A percentile compares a stretch with the other conserved stretches of the same genome.
Evolutionary conservation across 495 filamentous ascomycete species (phyloP).

Genomic region (Aspergillus biplanus): DNA sequence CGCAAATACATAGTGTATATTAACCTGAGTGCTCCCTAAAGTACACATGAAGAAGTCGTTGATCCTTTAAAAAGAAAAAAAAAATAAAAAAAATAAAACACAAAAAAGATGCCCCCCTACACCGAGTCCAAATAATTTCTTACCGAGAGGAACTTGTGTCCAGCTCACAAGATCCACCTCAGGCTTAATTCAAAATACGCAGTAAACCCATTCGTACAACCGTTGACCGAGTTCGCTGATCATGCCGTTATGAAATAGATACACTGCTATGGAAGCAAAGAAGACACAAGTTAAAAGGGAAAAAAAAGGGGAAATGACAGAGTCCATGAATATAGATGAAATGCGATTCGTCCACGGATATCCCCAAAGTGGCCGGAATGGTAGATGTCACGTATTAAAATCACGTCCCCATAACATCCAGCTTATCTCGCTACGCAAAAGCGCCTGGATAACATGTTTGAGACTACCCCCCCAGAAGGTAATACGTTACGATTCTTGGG

Average conservation of each 20-base stretch:
- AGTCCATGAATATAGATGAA: too few species aligned
- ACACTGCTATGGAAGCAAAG: constrained; percentile 17
- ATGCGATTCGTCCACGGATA: too few species aligned
- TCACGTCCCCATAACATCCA: too few species aligned
- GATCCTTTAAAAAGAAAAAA: constrained; percentile 10
- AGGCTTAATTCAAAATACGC: constrained; percentile 11
- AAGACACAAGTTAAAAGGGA: constrained; percentile 11
- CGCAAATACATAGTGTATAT: not conserved
- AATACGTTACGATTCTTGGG: constrained; percentile 18
- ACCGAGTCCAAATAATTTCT: constrained; percentile 16
- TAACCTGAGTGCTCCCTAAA: constrained; percentile 9
- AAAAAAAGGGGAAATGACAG: constrained; percentile 4
- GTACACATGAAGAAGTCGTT: constrained; percentile 15
- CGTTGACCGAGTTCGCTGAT: constrained; percentile 23
- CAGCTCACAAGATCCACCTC: constrained; percentile 10
- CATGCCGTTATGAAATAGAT: constrained; percentile 20
- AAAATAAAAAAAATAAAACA: constrained; percentile 6
- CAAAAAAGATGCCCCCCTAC: constrained; percentile 18
- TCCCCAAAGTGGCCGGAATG: too few species aligned
- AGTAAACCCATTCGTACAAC: constrained; percentile 28
- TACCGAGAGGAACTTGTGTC: not conserved
- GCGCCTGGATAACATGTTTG: not conserved
- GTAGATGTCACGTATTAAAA: too few species aligned
- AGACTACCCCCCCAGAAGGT: too few species aligned
- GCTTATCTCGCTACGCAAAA: constrained; percentile 3